Base-by-base conservation (phyloP, 108 stramenopile genomes). In the Bacterosira constricta region DNA sequence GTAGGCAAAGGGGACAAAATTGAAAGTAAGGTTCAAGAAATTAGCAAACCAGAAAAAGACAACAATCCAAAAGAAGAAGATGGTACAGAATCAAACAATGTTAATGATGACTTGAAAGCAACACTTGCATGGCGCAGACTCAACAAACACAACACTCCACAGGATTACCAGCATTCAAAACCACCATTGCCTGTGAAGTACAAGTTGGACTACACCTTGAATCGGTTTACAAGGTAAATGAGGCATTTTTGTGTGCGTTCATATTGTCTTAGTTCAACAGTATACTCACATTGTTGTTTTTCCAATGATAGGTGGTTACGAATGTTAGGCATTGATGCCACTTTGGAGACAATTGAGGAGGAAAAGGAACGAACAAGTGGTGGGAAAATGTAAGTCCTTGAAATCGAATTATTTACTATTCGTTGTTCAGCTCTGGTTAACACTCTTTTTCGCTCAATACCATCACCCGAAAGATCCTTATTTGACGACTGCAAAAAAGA, bases 321-420 rank as follows among this genome's bases (percentile, higher is more conserved):
- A 45, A 88, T 96, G 38, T 58, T 96, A 23, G 95, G 95, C 0
- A 71, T 90, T 51, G 95, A 96, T 81, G 92, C 90, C 0, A 87
- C 67, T 8, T 53, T 96, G 38, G 95, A 96, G 79, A 96, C 90
- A 30, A 82, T 84, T 6, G 81, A 81, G 27, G 90, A 96, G 82
- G 95, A 96, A 73, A 78, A 56, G 55, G 64, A 80, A 41, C 62
- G 92, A 29, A 92, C 90, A 10, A 84, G 66, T 38, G 62, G 67
- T 27, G 75, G 68, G 2, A 87, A 80, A 4, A 83, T 91, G 83
- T 84, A 80, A 80, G 87, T 80, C 21, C 0, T 52, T 63, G 53
- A 17, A 25, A 18, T 3, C 44, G 7, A 31, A 27, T 3, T 20
- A 20, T 68, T 29, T 29, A 6, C n/a, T n/a, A n/a, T n/a, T n/a